Evolutionary conservation across 441 rosid species (phyloP), one percentile per base, ranked within the genome.

Genomic region (Brassica balearica): DNA sequence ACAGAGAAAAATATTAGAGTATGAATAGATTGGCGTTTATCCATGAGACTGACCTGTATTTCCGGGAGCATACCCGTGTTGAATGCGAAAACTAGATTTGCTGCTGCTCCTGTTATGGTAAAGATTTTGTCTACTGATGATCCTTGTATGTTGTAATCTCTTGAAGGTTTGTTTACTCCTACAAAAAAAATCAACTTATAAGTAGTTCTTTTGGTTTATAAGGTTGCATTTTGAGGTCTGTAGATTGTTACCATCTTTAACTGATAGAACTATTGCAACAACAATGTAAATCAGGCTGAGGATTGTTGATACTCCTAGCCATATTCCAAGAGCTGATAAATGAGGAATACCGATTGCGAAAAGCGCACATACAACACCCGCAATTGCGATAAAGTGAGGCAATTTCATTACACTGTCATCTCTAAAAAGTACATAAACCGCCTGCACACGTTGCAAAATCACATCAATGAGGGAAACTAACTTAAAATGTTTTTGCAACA

Each of bases 51-150:
- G 69, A 92, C 98, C 85, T 95, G 99, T 79, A 95, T 95, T 81
- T 95, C 99, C 9, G 96, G 97, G 58, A 92, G 95, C 99, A 95
- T 95, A 80, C 99, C 99, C 0, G 97, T 93, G 62, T 95, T 95
- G 72, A 85, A 95, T 64, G 97, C 95, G 72, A 93, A 95, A 61
- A 95, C 92, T 0, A 95, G 91, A 85, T 74, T 95, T 34, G 98
- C 96, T 56, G 88, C 67, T 75, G 95, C 97, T 61, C 99, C 97
- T 2, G 90, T 88, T 65, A 87, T 87, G 10, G 92, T 78, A 77
- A 91, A 95, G 70, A 93, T 69, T 85, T 82, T 88, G 84, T 78
- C 41, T 2, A 70, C 6, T 65, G 84, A 66, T 75, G 93, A 74
- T 77, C 93, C 94, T 8, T 84, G 84, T 60, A 92, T 83, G 81